These are phyloP conservation scores for Hypsizygus marmoreus DNA, from an alignment of 768 basidiomycete genomes.

Conservation along the genomic window DNA sequence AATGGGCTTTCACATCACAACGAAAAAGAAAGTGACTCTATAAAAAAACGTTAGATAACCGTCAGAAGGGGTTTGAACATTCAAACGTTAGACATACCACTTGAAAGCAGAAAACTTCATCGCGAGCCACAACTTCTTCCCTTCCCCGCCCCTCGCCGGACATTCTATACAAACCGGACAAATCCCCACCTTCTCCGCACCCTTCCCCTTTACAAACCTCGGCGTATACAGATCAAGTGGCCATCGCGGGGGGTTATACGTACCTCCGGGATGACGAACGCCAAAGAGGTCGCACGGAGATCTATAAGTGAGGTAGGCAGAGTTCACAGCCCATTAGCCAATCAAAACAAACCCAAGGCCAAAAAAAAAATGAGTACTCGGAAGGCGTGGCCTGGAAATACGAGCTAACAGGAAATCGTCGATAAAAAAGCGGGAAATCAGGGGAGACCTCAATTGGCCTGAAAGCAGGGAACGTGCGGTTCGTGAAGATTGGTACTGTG, in stretches of 20 bases:
- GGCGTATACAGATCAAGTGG: slow-evolving; percentile 77
- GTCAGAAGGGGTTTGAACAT: not conserved
- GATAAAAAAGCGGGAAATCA: slow-evolving; percentile 64
- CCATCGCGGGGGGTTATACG: slow-evolving; percentile 60
- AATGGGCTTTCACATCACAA: not conserved
- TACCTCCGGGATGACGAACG: slow-evolving; percentile 45
- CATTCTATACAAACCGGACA: slow-evolving; percentile 78
- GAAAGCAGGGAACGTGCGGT: slow-evolving; percentile 51
- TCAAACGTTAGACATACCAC: slow-evolving; percentile 48
- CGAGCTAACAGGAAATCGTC: slow-evolving; percentile 68
- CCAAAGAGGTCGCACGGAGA: slow-evolving; percentile 39
- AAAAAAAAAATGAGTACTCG: slow-evolving; percentile 39
- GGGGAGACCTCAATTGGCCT: slow-evolving; percentile 42
- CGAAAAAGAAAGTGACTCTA: slow-evolving; percentile 18
- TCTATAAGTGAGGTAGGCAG: no score
- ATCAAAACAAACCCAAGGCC: no score
- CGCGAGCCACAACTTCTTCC: slow-evolving; percentile 66
- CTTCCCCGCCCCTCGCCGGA: slow-evolving; percentile 60
- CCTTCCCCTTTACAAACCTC: slow-evolving; percentile 71
- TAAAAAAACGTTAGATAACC: not conserved
- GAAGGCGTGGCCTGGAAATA: slow-evolving; percentile 43
- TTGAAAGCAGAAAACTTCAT: slow-evolving; percentile 86
- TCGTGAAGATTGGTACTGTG: slow-evolving; percentile 29
- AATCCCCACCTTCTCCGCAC: slow-evolving; percentile 67
- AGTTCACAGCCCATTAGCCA: no score